Percentiles rank a stretch among this genome's conserved stretches.
Conservation (phyloP, 306 rosid genomes). For the Dryas octopetala region DNA sequence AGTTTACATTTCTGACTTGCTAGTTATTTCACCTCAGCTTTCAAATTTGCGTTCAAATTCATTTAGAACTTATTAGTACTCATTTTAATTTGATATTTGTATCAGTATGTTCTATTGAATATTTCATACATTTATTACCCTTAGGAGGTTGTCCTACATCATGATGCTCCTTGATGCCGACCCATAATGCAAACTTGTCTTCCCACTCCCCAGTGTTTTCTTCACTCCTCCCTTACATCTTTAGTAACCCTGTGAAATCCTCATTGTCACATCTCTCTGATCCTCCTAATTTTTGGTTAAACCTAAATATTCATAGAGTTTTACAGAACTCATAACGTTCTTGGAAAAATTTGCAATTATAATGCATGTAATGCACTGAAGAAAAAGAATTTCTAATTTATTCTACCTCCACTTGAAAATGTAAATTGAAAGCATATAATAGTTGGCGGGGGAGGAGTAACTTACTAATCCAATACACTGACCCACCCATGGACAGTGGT, state of each 20-base stretch:
- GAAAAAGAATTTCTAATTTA: too few relatives aligned
- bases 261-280: too few relatives aligned
- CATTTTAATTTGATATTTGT: background rate
- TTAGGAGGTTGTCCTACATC: background rate
- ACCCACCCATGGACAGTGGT: slow-evolving; percentile 99
- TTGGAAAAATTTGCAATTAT: too few relatives aligned
- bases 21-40: background rate
- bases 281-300: too few relatives aligned
- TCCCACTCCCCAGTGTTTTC: background rate
- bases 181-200: background rate
- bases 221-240: background rate
- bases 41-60: too few relatives aligned
- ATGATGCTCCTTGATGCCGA: background rate
- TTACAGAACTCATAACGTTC: too few relatives aligned
- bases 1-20: background rate
- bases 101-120: background rate
- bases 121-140: background rate
- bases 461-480: slow-evolving; percentile 91
- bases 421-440: background rate
- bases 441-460: slow-evolving; percentile 4
- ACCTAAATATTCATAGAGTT: too few relatives aligned
- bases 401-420: background rate
- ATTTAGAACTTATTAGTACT: background rate
- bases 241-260: too few relatives aligned
- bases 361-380: too few relatives aligned